Conservation (phyloP, 768 basidiomycete genomes). For the Kwoniella sp. region DNA sequence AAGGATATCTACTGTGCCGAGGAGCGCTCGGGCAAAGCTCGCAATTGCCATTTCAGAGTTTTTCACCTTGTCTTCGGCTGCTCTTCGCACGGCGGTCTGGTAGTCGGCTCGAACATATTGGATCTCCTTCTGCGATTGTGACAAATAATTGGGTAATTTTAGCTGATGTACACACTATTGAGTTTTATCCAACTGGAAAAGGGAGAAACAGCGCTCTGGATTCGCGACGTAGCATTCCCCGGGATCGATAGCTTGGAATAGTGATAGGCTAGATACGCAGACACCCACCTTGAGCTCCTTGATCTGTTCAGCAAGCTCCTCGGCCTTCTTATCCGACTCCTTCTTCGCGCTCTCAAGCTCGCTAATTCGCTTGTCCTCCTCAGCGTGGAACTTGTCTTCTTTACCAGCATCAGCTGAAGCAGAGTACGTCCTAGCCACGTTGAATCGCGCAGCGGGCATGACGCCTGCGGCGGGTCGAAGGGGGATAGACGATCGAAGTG, state of each 20-base stretch:
- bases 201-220: too few species aligned
- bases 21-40: conserved; percentile 68
- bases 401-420: conserved; percentile 28
- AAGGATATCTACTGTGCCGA: conserved; percentile 68
- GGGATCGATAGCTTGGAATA: too few species aligned
- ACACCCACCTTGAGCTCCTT: conserved; percentile 74
- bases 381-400: conserved; percentile 17
- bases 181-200: too few species aligned
- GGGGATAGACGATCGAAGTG: conserved; percentile 23
- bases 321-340: conserved; percentile 42
- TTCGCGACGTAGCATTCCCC: too few species aligned
- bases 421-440: conserved; percentile 17
- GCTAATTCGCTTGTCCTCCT: conserved; percentile 22
- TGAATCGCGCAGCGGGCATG: conserved; percentile 2
- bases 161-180: too few species aligned
- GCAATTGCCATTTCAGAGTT: conserved; percentile 91
- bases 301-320: conserved; percentile 46
- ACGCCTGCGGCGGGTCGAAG: conserved; percentile 12
- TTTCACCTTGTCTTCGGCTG: conserved; percentile 86
- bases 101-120: conserved; percentile 94
- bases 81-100: conserved; percentile 88
- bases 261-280: too few species aligned
- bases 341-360: conserved; percentile 31
- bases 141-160: too few species aligned
- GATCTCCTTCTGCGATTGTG: conserved; percentile 69